Evolutionary conservation across 305 asterid genomes (phyloP).

Genomic region (Rubia tinctorum): DNA sequence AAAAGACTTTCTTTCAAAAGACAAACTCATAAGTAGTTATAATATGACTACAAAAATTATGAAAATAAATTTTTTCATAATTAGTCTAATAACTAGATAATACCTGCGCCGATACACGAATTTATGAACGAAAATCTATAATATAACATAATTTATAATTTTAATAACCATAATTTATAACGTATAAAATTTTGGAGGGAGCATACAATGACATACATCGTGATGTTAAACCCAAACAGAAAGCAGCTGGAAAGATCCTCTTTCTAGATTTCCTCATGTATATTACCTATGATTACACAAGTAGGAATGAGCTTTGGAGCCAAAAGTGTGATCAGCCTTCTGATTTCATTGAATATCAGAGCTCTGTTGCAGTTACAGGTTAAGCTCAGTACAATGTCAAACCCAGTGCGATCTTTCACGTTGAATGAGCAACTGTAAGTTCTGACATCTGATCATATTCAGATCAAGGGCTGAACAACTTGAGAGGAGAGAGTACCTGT

Average conservation of each 20-base stretch:
- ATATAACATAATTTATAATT: no score
- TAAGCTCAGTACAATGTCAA: slow-evolving; percentile 24
- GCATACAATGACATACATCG: slow-evolving; percentile 53
- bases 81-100: no score
- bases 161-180: no score
- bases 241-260: slow-evolving; percentile 62
- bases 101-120: no score
- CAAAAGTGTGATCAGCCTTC: slow-evolving; percentile 27
- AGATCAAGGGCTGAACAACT: slow-evolving; percentile 5
- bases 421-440: slow-evolving; percentile 2
- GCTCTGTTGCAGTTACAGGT: slow-evolving; percentile 31
- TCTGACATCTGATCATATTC: neutral
- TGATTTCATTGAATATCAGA: slow-evolving; percentile 32
- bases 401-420: neutral
- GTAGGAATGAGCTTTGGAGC: slow-evolving; percentile 36
- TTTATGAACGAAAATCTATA: no score
- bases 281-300: slow-evolving; percentile 65
- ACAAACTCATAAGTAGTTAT: no score
- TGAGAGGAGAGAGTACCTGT: neutral
- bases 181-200: slow-evolving; percentile 53
- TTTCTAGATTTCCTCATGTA: slow-evolving; percentile 90
- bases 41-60: no score
- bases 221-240: slow-evolving; percentile 39
- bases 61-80: no score
- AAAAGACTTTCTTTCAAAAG: no score